Conservation (phyloP, 345 rosid species). For the Gynandropsis gynandra region DNA sequence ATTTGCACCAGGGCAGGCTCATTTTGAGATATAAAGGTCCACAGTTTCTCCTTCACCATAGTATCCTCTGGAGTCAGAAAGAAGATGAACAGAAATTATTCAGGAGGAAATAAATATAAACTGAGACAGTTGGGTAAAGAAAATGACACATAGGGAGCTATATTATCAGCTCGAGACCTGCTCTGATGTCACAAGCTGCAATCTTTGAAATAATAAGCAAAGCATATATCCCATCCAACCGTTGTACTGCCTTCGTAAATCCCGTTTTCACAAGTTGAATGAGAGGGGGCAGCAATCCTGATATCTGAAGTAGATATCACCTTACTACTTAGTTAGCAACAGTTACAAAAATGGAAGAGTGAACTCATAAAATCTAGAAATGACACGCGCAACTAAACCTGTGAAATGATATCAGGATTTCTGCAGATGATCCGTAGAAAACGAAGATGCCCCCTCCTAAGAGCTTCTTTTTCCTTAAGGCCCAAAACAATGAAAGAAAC, state of each 20-base stretch:
- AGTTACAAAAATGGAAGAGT: slow-evolving; percentile 10
- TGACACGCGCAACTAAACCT: slow-evolving; percentile 36
- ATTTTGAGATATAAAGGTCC: slow-evolving; percentile 79
- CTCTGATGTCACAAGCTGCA: slow-evolving; percentile 81
- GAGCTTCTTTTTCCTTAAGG: slow-evolving; percentile 84
- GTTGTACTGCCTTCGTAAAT: slow-evolving; percentile 80
- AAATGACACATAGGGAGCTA: background rate
- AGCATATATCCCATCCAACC: slow-evolving; percentile 92
- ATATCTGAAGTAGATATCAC: slow-evolving; percentile 45
- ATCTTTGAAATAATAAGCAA: slow-evolving; percentile 68
- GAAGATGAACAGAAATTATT: slow-evolving; percentile 21
- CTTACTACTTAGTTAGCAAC: slow-evolving; percentile 18
- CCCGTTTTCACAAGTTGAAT: slow-evolving; percentile 90
- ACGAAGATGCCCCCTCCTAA: slow-evolving; percentile 91
- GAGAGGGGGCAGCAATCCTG: slow-evolving; percentile 72
- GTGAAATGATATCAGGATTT: slow-evolving; percentile 57
- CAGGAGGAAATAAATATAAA: slow-evolving; percentile 5
- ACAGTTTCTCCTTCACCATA: slow-evolving; percentile 76
- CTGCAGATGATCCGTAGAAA: slow-evolving; percentile 54
- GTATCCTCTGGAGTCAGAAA: slow-evolving; percentile 60
- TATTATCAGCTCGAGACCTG: slow-evolving; percentile 41
- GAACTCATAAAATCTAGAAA: slow-evolving; percentile 6
- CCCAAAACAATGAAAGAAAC: slow-evolving; percentile 70
- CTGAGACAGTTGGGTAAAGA: slow-evolving; percentile 3
- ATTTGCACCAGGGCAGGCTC: slow-evolving; percentile 75